phyloP scores from a whole-genome alignment of 176 grass and related monocot species.

The Stipa capillata region DNA sequence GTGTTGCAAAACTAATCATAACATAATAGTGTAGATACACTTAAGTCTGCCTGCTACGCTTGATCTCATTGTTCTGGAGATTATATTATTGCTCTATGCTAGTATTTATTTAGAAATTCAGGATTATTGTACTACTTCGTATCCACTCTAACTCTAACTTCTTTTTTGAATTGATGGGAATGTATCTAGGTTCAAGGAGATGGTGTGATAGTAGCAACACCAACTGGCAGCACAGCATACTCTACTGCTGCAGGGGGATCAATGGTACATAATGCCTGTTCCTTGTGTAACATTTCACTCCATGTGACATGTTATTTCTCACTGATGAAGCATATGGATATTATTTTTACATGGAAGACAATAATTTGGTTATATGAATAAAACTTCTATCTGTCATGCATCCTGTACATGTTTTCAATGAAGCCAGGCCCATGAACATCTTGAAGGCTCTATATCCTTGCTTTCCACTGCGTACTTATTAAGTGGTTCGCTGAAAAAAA shows the following conservation, averaged over 20 bases:
- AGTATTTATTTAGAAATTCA: not conserved
- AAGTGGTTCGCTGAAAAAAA: not conserved
- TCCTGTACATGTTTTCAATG: not conserved
- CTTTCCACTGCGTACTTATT: not conserved
- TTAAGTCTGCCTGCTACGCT: not conserved
- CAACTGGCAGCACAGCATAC: conserved; percentile 96
- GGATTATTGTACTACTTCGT: not conserved
- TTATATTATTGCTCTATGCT: conserved; percentile 1
- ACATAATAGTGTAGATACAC: not conserved
- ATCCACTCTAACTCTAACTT: conserved; percentile 1
- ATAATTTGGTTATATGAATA: not conserved
- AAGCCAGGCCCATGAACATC: not conserved
- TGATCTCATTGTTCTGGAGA: not conserved
- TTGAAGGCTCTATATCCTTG: not conserved
- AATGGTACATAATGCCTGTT: conserved; percentile 44
- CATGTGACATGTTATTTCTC: not conserved
- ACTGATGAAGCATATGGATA: conserved; percentile 1
- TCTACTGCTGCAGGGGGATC: conserved; percentile 97
- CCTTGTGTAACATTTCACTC: not conserved
- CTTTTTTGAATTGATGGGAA: not conserved
- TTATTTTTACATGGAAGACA: not conserved
- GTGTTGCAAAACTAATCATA: not conserved
- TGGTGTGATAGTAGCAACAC: conserved; percentile 97
- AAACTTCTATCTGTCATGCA: not conserved
- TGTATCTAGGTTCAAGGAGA: conserved; percentile 93